Conservation (phyloP, 176 grass and related monocot genomes). For the Urochloa ruziziensis region DNA sequence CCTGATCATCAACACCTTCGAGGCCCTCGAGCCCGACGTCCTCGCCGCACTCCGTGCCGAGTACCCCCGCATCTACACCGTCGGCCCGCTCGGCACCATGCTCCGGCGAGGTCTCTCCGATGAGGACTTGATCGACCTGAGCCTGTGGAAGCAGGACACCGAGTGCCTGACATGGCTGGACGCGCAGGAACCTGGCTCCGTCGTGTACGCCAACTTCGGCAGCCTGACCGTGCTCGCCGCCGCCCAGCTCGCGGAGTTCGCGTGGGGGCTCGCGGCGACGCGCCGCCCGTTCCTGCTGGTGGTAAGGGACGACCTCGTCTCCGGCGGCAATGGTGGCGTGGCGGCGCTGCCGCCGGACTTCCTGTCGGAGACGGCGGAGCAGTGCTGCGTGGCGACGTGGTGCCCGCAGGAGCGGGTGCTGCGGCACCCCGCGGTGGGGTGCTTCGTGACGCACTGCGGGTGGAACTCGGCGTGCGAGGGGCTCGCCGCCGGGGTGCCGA, state of each 20-base stretch:
- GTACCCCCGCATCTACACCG: no score
- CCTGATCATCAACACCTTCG: no score
- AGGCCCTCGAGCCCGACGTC: no score
- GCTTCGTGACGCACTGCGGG: constrained; percentile 71
- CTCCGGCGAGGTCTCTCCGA: no score
- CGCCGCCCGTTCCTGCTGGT: neutral
- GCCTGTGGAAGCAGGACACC: neutral
- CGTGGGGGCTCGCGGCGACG: neutral
- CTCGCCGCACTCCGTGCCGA: no score
- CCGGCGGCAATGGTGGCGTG: neutral
- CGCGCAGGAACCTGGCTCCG: neutral
- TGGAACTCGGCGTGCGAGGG: constrained; percentile 57
- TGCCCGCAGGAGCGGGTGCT: constrained; percentile 30
- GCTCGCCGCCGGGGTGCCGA: constrained; percentile 8
- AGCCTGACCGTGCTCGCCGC: neutral
- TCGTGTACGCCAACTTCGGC: constrained; percentile 6
- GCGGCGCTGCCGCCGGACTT: no score
- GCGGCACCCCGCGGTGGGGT: constrained; percentile 51
- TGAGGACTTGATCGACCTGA: no score
- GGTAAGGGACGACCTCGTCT: neutral
- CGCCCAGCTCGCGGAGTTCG: neutral
- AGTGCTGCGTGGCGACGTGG: neutral
- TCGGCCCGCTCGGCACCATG: no score
- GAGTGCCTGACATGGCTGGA: neutral
- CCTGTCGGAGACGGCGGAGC: neutral